Evolutionary conservation across 192 early-diverging fungal genomes (phyloP).

Genomic region (Coemansia sp.): DNA sequence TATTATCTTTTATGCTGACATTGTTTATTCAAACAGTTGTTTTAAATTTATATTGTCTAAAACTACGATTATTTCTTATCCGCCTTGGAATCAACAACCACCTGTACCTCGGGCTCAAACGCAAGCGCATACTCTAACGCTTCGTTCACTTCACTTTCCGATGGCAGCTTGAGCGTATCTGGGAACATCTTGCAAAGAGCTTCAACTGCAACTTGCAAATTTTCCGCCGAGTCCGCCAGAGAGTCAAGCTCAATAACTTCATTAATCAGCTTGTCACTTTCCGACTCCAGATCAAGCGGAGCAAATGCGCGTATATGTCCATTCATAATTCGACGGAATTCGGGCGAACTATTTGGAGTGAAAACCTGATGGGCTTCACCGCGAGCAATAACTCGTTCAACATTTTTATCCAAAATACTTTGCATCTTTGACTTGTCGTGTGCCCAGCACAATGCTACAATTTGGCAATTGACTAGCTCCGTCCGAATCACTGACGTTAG

Average conservation of each 20-base stretch:
- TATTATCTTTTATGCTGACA: no score
- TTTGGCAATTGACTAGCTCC: slow-evolving; percentile 60
- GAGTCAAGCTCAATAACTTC: slow-evolving; percentile 62
- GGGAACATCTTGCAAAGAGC: slow-evolving; percentile 49
- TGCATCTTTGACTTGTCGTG: slow-evolving; percentile 54
- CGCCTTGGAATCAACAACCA: slow-evolving; percentile 11
- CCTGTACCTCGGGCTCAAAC: slow-evolving; percentile 46
- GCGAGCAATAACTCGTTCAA: slow-evolving; percentile 59
- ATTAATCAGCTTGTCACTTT: slow-evolving; percentile 57
- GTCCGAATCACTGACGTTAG: slow-evolving; percentile 56
- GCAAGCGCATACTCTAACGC: slow-evolving; percentile 56
- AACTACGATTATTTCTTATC: not conserved
- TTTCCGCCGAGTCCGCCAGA: slow-evolving; percentile 49
- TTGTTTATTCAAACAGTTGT: no score
- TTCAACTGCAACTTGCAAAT: slow-evolving; percentile 56
- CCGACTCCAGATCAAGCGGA: slow-evolving; percentile 57
- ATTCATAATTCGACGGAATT: slow-evolving; percentile 62
- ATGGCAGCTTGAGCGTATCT: slow-evolving; percentile 34
- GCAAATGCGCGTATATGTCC: slow-evolving; percentile 56
- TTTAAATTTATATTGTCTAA: no score
- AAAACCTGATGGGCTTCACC: slow-evolving; percentile 83
- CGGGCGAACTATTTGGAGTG: slow-evolving; percentile 63
- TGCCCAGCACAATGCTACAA: slow-evolving; percentile 76
- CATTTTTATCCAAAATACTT: slow-evolving; percentile 57
- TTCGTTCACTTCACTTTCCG: slow-evolving; percentile 51